Evolutionary conservation across 306 rosid species (phyloP).

Genomic region (Fagus sylvatica): DNA sequence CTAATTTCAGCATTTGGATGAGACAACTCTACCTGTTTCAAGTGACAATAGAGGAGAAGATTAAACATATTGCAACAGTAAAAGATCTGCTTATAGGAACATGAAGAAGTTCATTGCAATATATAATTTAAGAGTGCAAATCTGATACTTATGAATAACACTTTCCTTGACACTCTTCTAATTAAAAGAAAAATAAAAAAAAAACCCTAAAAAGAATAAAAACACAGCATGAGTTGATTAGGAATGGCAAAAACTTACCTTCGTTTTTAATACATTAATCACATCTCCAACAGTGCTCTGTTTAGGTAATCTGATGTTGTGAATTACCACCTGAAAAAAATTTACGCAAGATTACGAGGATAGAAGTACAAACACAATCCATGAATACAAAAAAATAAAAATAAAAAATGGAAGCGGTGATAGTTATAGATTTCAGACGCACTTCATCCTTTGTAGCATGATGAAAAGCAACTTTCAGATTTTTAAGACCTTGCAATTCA

Average conservation of each 20-base stretch:
- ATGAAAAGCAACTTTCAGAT: constrained; percentile 80
- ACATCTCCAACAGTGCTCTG: constrained; percentile 81
- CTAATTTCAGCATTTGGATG: constrained; percentile 82
- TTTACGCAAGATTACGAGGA: constrained; percentile 13
- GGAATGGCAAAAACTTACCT: constrained; percentile 37
- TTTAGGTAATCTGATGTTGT: constrained; percentile 73
- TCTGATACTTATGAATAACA: background rate
- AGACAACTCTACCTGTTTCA: constrained; percentile 84
- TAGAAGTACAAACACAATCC: background rate
- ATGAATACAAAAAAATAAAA: background rate
- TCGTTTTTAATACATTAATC: constrained; percentile 59
- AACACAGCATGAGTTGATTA: background rate
- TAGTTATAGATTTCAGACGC: constrained; percentile 14
- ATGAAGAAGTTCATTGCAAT: background rate
- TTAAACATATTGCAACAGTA: background rate
- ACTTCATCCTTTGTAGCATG: constrained; percentile 85
- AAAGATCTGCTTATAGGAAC: background rate
- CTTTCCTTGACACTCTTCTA: background rate
- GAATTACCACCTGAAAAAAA: constrained; percentile 62
- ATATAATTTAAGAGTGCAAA: background rate
- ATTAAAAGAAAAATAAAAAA: no score
- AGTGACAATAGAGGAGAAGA: background rate
- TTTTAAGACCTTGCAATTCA: constrained; percentile 73
- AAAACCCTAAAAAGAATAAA: background rate
- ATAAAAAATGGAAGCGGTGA: background rate